Conservation (phyloP, 768 basidiomycete species). For the Rhodocollybia butyracea region DNA sequence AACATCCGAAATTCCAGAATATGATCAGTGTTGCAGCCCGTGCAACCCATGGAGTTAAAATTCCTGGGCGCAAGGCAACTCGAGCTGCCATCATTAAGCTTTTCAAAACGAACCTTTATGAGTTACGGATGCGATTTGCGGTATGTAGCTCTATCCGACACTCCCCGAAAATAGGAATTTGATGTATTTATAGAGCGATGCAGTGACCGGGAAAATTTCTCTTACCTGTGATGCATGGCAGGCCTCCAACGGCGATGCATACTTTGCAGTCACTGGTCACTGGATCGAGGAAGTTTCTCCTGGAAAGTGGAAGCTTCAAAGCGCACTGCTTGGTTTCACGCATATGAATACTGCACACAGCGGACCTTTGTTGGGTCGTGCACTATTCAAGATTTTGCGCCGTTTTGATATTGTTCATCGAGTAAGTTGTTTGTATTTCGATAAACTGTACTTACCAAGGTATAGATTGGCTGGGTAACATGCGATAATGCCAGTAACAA, state of each 20-base stretch:
- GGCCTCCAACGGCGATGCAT: conserved; percentile 34
- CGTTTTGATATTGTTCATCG: conserved; percentile 25
- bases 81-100: conserved; percentile 16
- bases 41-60: conserved; percentile 22
- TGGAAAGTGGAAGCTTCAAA: too few relatives aligned
- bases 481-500: conserved; percentile 38
- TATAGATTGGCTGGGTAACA: conserved; percentile 31
- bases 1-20: conserved; percentile 21
- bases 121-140: conserved; percentile 15
- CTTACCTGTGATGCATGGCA: conserved; percentile 40
- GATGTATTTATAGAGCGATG: conserved; percentile 10
- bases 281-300: too few relatives aligned
- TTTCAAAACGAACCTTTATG: conserved; percentile 17
- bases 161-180: not conserved
- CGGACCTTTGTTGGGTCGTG: too few relatives aligned
- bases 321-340: too few relatives aligned
- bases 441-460: not conserved
- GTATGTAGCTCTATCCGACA: conserved; percentile 10
- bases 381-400: conserved; percentile 29
- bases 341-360: too few relatives aligned
- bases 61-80: conserved; percentile 17
- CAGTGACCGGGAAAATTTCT: conserved; percentile 21
- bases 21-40: conserved; percentile 23
- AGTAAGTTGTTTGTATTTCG: conserved; percentile 16
- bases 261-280: too few relatives aligned